Percentiles rank a stretch among this genome's conserved stretches.
Conservation (phyloP, 2,329 filamentous ascomycete species). For the Aspergillus sp. region DNA sequence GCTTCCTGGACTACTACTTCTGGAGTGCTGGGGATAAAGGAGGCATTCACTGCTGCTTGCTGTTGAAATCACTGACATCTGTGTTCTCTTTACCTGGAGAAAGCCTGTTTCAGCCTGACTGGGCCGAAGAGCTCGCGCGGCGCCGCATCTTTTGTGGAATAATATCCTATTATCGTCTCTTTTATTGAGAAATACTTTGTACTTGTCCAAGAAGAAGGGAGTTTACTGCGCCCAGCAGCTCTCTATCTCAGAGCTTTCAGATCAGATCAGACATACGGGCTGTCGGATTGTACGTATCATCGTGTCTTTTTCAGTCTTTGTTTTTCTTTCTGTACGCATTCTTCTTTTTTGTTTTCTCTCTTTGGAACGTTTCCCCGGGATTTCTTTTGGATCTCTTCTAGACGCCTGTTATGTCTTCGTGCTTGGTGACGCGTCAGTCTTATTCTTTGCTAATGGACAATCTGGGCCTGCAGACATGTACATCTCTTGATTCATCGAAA, state of each 20-base stretch:
- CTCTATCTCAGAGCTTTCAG: conserved; percentile 11
- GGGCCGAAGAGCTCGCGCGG: conserved; percentile 13
- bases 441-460: conserved; percentile 32
- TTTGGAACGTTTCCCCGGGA: neutral
- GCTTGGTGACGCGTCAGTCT: conserved; percentile 7
- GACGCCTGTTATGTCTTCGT: conserved; percentile 1
- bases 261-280: conserved; percentile 14
- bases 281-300: conserved; percentile 35
- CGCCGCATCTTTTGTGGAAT: conserved; percentile 18
- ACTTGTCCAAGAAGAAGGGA: conserved; percentile 17
- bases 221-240: conserved; percentile 14
- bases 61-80: conserved; percentile 7
- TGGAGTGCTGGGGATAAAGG: neutral
- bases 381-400: neutral
- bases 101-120: conserved; percentile 12
- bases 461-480: conserved; percentile 36
- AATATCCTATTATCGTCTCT: conserved; percentile 9
- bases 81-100: conserved; percentile 10
- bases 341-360: conserved; percentile 5
- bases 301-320: conserved; percentile 16
- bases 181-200: conserved; percentile 16
- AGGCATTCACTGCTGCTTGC: conserved; percentile 6
- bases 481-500: conserved; percentile 29
- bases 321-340: conserved; percentile 10
- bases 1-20: conserved; percentile 5